A percentile compares a stretch with the other conserved stretches of the same genome.
phyloP scores from a whole-genome alignment of 768 basidiomycete species.

The Calocybe cyanea region DNA sequence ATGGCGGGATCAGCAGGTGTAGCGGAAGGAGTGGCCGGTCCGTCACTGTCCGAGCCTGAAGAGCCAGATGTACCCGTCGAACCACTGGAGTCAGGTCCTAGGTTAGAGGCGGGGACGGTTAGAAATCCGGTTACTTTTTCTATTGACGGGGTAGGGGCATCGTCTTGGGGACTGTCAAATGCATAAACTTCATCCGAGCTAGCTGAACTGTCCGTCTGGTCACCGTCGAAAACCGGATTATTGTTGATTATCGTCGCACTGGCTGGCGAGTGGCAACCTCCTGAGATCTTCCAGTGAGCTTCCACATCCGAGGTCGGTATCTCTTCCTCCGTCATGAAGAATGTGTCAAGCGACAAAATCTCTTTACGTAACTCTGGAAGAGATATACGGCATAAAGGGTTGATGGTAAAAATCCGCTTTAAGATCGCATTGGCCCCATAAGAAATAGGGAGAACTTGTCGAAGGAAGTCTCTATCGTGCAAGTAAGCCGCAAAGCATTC shows the following conservation, averaged over 20 bases:
- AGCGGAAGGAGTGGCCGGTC: constrained; percentile 47
- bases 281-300: constrained; percentile 8
- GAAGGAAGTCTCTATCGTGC: constrained; percentile 59
- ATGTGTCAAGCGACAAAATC: constrained; percentile 52
- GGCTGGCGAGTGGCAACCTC: constrained; percentile 3
- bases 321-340: constrained; percentile 56
- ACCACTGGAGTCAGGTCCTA: constrained; percentile 8
- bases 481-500: constrained; percentile 65
- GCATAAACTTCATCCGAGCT: constrained; percentile 35
- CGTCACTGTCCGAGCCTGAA: constrained; percentile 36
- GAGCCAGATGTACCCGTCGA: constrained; percentile 18
- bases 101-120: constrained; percentile 11
- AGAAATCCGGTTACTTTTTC: constrained; percentile 1
- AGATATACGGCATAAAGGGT: constrained; percentile 59
- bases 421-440: constrained; percentile 59
- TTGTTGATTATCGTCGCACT: constrained; percentile 4
- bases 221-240: constrained; percentile 3
- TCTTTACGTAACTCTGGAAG: constrained; percentile 56
- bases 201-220: constrained; percentile 17
- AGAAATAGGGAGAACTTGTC: constrained; percentile 71
- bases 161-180: constrained; percentile 31
- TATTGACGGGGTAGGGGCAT: constrained; percentile 1
- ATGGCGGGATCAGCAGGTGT: constrained; percentile 35
- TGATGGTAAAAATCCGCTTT: constrained; percentile 66
- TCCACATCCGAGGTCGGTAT: constrained; percentile 26